A percentile compares a stretch with the other conserved stretches of the same genome.
phyloP scores from a whole-genome alignment of 352 stramenopile species.

The Pythium aquatile region DNA sequence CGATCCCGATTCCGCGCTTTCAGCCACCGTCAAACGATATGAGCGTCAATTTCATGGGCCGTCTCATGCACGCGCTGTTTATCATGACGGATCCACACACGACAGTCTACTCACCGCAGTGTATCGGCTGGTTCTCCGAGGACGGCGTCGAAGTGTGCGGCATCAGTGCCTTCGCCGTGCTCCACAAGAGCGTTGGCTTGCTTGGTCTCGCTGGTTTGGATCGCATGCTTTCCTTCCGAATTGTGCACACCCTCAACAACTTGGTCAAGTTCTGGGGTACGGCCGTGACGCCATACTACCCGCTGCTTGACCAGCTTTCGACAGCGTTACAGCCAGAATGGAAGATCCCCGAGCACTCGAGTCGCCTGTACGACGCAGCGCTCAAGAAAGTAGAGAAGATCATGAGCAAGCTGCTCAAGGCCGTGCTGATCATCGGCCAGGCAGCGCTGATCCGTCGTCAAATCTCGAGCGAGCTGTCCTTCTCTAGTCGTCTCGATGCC shows the following conservation, averaged over 20 bases:
- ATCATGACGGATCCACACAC: constrained; percentile 90
- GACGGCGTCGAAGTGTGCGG: constrained; percentile 87
- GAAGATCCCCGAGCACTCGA: constrained; percentile 86
- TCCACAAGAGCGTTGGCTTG: constrained; percentile 91
- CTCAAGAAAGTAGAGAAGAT: constrained; percentile 94
- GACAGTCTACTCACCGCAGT: constrained; percentile 92
- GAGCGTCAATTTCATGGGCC: constrained; percentile 93
- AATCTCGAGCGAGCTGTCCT: constrained; percentile 91
- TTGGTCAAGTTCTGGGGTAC: constrained; percentile 93
- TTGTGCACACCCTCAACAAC: constrained; percentile 92
- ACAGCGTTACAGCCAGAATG: constrained; percentile 85
- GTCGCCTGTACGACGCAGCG: constrained; percentile 82
- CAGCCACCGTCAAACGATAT: constrained; percentile 78
- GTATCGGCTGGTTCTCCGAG: constrained; percentile 91
- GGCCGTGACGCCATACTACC: constrained; percentile 87
- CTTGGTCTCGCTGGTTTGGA: constrained; percentile 91
- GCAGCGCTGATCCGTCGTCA: constrained; percentile 91
- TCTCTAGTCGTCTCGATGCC: constrained; percentile 88
- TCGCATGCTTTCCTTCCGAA: constrained; percentile 91
- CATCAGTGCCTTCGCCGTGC: constrained; percentile 83
- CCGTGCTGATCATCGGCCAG: constrained; percentile 92
- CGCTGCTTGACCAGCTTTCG: constrained; percentile 86
- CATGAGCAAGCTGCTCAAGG: constrained; percentile 92
- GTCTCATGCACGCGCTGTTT: constrained; percentile 90
- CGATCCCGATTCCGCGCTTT: constrained; percentile 92